Evolutionary conservation across 352 stramenopile species (phyloP), one percentile per base, ranked within the genome.

Genomic region (Pythium inflatum): DNA sequence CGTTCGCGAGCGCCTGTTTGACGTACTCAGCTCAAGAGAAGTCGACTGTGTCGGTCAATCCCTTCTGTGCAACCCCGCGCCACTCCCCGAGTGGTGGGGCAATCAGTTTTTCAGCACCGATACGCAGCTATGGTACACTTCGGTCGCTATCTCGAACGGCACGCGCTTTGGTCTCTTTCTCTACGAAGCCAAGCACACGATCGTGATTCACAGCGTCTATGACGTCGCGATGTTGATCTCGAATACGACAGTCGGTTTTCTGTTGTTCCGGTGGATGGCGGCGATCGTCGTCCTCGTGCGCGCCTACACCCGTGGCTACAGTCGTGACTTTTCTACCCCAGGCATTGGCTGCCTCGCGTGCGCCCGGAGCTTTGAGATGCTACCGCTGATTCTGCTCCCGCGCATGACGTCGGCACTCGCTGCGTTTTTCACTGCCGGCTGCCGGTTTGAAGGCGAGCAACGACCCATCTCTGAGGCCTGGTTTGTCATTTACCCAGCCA

Each of bases 401-500:
- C 58, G 77, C 1, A 73, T 88, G 6, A 84, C 80, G 22, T 72
- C 73, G 2, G 80, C 66, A 2, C 60, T 85, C 14, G 71, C 79
- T 18, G 77, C 68, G 1, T 87, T 88, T 46, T 88, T 71, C 68
- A 79, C 74, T 2, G 68, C 72, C 24, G 81, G 76, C 0, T 82
- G 71, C 46, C 41, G 68, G 57, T 88, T 87, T 43, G 74, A 88
- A 38, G 81, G 78, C 2, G 69, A 84, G 12, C 77, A 88, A 34
- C 50, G 38, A 3, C 64, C 68, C 18, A 69, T 89, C 18, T 76
- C 71, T 1, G 74, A 87, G 22, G 71, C 73, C 4, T 87, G 79
- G 79, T 85, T 80, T 53, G 68, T 76, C n/a, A 74, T 88, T 16
- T 89, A 87, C 48, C 77, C 76, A 0, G 63, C 66, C 2, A 70